Conservation (phyloP, 768 basidiomycete genomes). For the Gautieria morchelliformis region DNA sequence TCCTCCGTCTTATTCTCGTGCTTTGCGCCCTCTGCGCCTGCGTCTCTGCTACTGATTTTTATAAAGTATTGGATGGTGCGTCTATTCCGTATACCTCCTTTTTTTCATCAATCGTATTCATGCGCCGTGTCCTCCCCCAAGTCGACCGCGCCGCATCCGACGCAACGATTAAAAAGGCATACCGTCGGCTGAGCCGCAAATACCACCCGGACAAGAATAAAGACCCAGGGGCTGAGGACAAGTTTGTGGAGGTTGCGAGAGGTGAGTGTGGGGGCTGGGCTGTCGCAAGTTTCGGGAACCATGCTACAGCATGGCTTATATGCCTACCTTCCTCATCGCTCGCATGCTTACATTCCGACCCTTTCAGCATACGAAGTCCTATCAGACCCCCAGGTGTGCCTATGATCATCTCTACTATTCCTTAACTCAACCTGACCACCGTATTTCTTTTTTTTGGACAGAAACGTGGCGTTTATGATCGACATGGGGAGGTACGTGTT, state of each 20-base stretch:
- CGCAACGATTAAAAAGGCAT: slow-evolving; percentile 84
- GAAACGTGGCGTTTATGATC: slow-evolving; percentile 93
- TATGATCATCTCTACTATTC: no score
- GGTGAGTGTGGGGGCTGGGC: slow-evolving; percentile 37
- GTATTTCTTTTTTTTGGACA: slow-evolving; percentile 19
- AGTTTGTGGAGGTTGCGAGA: slow-evolving; percentile 85
- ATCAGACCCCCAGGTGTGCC: slow-evolving; percentile 66
- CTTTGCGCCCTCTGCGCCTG: slow-evolving; percentile 26
- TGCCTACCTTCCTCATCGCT: no score
- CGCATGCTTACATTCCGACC: background rate
- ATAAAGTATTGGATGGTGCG: slow-evolving; percentile 76
- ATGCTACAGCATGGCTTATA: background rate
- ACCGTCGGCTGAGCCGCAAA: slow-evolving; percentile 80
- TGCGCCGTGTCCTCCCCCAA: slow-evolving; percentile 11
- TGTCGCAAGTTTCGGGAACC: no score
- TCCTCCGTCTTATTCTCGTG: slow-evolving; percentile 18
- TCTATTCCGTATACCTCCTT: slow-evolving; percentile 8
- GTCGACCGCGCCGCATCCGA: slow-evolving; percentile 75
- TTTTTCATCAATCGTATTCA: background rate
- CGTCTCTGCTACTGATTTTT: slow-evolving; percentile 57
- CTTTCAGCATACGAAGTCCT: slow-evolving; percentile 82
- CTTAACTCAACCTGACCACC: no score
- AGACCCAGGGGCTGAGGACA: slow-evolving; percentile 68
- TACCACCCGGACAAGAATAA: slow-evolving; percentile 96
- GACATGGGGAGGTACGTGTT: slow-evolving; percentile 68